phyloP scores from a whole-genome alignment of 257 asterid genomes.

The Primulina huaijiensis region DNA sequence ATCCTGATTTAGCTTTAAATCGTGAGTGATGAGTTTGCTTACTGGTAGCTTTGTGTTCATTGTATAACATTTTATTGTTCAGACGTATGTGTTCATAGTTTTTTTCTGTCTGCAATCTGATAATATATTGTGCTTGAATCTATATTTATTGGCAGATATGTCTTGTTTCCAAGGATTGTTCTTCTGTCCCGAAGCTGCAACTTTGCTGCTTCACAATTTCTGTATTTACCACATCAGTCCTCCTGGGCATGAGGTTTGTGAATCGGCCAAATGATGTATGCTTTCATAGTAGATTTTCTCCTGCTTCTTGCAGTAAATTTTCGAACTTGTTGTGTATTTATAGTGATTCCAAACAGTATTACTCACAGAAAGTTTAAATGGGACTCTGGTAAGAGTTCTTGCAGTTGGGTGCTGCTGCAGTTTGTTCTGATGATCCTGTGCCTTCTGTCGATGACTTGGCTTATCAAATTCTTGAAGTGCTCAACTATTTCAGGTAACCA shows the following conservation, averaged over 20 bases:
- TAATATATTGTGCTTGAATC: neutral
- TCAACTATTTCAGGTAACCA: constrained; percentile 76
- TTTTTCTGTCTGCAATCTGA: constrained; percentile 12
- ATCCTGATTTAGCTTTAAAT: constrained; percentile 92
- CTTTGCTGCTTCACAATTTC: constrained; percentile 61
- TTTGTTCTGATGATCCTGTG: constrained; percentile 47
- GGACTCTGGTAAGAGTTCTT: constrained; percentile 76
- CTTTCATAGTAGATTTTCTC: constrained; percentile 3
- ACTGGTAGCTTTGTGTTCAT: neutral
- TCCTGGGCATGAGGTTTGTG: constrained; percentile 71
- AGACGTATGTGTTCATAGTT: neutral
- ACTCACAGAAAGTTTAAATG: constrained; percentile 45
- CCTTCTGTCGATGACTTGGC: constrained; percentile 77
- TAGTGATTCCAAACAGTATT: constrained; percentile 25
- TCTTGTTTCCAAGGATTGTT: constrained; percentile 85
- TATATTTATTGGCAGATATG: constrained; percentile 50
- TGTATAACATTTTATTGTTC: neutral
- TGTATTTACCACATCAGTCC: constrained; percentile 69
- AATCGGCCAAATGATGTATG: constrained; percentile 17
- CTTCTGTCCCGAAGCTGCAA: constrained; percentile 68
- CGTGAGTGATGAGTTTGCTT: constrained; percentile 52
- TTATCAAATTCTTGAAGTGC: constrained; percentile 86
- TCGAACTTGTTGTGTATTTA: neutral
- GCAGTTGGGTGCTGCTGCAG: constrained; percentile 96
- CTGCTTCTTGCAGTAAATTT: neutral